A percentile compares a stretch with the other conserved stretches of the same genome.
Evolutionary conservation across 305 asterid species (phyloP).

Genomic region (Plantago lanceolata): DNA sequence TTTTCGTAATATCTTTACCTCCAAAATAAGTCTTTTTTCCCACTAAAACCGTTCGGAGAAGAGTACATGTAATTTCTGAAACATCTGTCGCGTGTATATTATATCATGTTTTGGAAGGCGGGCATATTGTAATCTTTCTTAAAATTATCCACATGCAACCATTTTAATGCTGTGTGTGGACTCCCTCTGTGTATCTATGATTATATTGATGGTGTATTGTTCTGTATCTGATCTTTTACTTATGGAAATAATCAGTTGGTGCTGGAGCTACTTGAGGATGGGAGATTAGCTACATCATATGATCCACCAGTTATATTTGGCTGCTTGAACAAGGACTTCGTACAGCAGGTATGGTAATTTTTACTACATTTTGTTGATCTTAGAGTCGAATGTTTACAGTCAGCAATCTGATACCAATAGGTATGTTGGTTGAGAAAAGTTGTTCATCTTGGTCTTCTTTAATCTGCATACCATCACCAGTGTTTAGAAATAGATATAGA

Average conservation of each 20-base stretch:
- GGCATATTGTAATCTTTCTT: no score
- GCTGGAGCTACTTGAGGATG: slow-evolving; percentile 71
- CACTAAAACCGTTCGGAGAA: no score
- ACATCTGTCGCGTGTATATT: no score
- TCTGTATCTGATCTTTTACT: slow-evolving; percentile 22
- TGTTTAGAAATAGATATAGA: no score
- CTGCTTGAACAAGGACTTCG: slow-evolving; percentile 61
- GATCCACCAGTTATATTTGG: slow-evolving; percentile 75
- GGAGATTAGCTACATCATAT: slow-evolving; percentile 76
- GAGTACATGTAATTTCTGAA: no score
- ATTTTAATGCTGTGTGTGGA: no score
- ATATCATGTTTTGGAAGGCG: no score
- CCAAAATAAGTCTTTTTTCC: no score
- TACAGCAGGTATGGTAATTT: slow-evolving; percentile 57
- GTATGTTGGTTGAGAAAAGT: neutral
- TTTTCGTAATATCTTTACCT: no score
- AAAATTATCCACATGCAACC: no score
- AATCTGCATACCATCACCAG: no score
- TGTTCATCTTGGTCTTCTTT: neutral
- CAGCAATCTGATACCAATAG: no score
- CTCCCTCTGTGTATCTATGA: neutral
- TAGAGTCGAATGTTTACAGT: slow-evolving; percentile 2
- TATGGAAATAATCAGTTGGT: slow-evolving; percentile 51
- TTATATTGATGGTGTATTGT: neutral
- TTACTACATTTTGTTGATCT: neutral